Conservation (phyloP, 208 protist genomes). For the Trypanosoma grayi region DNA sequence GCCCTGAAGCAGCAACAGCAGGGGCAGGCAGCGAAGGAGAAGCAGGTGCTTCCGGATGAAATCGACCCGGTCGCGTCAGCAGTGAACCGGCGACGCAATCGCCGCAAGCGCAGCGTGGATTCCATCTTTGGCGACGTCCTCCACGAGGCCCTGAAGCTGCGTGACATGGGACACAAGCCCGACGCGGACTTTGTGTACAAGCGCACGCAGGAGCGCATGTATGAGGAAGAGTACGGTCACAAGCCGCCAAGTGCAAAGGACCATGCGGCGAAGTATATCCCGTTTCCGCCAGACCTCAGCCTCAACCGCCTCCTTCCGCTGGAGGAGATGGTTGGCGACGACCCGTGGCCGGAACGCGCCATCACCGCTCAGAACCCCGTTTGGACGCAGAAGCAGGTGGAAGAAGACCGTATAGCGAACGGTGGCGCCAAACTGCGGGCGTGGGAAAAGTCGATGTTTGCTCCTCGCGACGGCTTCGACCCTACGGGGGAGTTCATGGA, state of each 20-base stretch:
- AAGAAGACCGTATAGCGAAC: conserved; percentile 39
- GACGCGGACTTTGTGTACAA: conserved; percentile 84
- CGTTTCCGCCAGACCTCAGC: conserved; percentile 68
- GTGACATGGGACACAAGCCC: conserved; percentile 81
- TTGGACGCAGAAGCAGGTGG: conserved; percentile 46
- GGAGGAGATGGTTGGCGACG: conserved; percentile 28
- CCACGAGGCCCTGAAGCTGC: conserved; percentile 71
- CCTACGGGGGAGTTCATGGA: conserved; percentile 65
- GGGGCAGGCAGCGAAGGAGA: conserved; percentile 6
- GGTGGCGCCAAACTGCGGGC: conserved; percentile 37
- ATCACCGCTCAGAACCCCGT: conserved; percentile 78
- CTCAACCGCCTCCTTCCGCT: conserved; percentile 64
- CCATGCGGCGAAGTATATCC: conserved; percentile 58
- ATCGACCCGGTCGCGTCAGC: conserved; percentile 28
- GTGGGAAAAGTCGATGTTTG: conserved; percentile 57
- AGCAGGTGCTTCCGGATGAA: conserved; percentile 21
- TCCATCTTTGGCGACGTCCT: conserved; percentile 78
- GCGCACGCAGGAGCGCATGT: conserved; percentile 76
- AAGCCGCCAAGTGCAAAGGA: conserved; percentile 72
- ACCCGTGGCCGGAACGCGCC: conserved; percentile 78
- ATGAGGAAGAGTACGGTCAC: conserved; percentile 80
- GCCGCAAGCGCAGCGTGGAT: conserved; percentile 60
- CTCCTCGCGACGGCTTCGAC: conserved; percentile 55
- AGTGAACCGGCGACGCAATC: conserved; percentile 44
- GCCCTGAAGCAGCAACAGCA: conserved; percentile 18